These are phyloP conservation scores for Stereum hirsutum DNA, from an alignment of 1,284 basidiomycete genomes.

Conservation along the genomic window DNA sequence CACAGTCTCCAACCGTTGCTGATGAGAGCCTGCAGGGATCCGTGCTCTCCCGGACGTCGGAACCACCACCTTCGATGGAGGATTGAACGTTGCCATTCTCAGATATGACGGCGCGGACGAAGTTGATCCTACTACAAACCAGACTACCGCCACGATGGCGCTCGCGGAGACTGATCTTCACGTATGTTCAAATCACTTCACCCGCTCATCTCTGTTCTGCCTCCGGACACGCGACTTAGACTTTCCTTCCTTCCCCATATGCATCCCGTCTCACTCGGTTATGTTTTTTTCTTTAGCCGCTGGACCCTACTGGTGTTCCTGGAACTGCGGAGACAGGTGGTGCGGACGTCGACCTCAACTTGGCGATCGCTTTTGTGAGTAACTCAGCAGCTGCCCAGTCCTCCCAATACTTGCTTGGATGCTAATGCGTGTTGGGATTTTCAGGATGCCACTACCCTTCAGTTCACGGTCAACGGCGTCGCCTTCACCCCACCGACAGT, in stretches of 20 bases:
- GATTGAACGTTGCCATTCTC: slow-evolving; percentile 41
- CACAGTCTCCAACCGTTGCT: background rate
- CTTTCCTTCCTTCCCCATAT: background rate
- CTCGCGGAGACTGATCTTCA: slow-evolving; percentile 22
- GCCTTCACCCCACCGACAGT: slow-evolving; percentile 18
- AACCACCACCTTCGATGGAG: slow-evolving; percentile 17
- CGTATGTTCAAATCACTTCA: slow-evolving; percentile 1
- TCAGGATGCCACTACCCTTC: slow-evolving; percentile 2
- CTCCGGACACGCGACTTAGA: background rate
- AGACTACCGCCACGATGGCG: slow-evolving; percentile 12
- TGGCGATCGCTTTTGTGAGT: slow-evolving; percentile 17
- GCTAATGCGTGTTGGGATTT: background rate
- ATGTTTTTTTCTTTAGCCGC: background rate
- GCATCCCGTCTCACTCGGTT: too few species aligned
- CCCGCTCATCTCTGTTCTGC: background rate
- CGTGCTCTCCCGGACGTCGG: slow-evolving; percentile 8
- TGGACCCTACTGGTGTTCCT: slow-evolving; percentile 13
- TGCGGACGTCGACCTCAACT: slow-evolving; percentile 21
- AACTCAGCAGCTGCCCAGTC: background rate
- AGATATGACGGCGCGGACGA: slow-evolving; percentile 38
- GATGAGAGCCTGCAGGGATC: slow-evolving; percentile 13
- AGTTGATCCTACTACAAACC: slow-evolving; percentile 31
- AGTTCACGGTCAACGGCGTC: slow-evolving; percentile 20
- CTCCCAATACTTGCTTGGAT: too few species aligned
- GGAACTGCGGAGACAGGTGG: slow-evolving; percentile 17